Conservation (phyloP, 352 stramenopile genomes). For the Pythium aquatile region DNA sequence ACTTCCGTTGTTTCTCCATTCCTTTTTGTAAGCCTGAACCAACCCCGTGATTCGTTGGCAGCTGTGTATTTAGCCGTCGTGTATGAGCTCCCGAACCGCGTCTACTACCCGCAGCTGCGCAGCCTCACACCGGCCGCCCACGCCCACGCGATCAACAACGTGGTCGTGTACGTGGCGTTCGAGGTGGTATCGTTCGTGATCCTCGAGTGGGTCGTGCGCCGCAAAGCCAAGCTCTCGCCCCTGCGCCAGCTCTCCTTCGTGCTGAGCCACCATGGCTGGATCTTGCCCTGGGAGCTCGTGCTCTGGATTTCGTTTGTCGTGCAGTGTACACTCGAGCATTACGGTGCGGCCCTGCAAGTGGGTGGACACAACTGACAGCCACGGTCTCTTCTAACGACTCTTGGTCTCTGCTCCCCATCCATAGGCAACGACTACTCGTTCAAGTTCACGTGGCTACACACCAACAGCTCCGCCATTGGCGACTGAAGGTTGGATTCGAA, state of each 20-base stretch:
- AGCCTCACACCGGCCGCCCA: conserved; percentile 18
- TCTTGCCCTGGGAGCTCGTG: conserved; percentile 44
- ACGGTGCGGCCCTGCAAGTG: not conserved
- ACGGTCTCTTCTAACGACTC: conserved; percentile 28
- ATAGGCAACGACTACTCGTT: conserved; percentile 6
- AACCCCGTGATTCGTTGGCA: conserved; percentile 1
- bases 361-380: not conserved
- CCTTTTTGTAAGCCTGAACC: too few relatives aligned
- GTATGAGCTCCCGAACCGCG: conserved; percentile 35
- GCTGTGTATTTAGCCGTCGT: conserved; percentile 31
- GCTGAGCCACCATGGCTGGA: conserved; percentile 32
- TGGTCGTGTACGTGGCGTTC: conserved; percentile 30
- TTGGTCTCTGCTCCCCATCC: too few relatives aligned
- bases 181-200: conserved; percentile 21
- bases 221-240: conserved; percentile 19
- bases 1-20: too few relatives aligned
- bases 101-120: conserved; percentile 30
- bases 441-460: not conserved
- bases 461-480: not conserved
- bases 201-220: conserved; percentile 24
- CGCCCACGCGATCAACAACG: conserved; percentile 28
- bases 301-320: conserved; percentile 28
- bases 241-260: conserved; percentile 41
- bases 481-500: not conserved
- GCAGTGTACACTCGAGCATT: conserved; percentile 29